Evolutionary conservation across 2,329 filamentous ascomycete species (phyloP), one percentile per base, ranked within the genome.

Genomic region (Raffaelea arxii): DNA sequence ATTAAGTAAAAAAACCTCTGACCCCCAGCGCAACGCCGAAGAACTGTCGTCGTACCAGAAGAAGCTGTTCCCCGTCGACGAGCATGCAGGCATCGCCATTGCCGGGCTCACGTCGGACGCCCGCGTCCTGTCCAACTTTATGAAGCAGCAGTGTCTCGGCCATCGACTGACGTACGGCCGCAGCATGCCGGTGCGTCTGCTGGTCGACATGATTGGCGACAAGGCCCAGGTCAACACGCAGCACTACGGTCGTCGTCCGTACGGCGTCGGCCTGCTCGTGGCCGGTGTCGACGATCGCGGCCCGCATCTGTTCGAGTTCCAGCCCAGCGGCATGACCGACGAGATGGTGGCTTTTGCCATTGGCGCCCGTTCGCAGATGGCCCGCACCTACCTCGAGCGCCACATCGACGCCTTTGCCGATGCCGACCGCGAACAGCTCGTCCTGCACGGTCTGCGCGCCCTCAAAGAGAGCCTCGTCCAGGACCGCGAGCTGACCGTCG

Each of bases 41-140:
- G 92, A 98, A 71, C 84, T 98, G 49, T 98, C 92, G 51, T 97
- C 92, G 44, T 98, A 98, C 78, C 92, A 98, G 73, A 96, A 96
- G 79, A 98, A 98, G 75, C 82, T 98, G 64, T 96, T 98, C 68
- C 80, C 84, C 59, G 84, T 98, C 70, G 92, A 98, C 68, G 86
- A 91, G 60, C 92, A 98, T 69, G 84, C 92, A 59, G n/a, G 90
- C 56, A 82, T 98, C 60, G 89, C 91, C 60, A 94, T 98, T 60
- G 92, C 92, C 56, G 92, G 92, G 58, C 86, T 98, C 52, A 92
- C 92, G 56, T 96, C 91, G 49, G 92, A 98, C 68, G 92, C 91
- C 63, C 92, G 92, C 62, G 92, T 98, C 58, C 89, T 98, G 58
- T 96, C 90, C 75, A 98, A 98, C 80, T 98, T 96, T 75, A 97